These are phyloP conservation scores for Proliferodiscus dingleyae DNA, from an alignment of 2,329 filamentous ascomycete species.

Conservation along the genomic window DNA sequence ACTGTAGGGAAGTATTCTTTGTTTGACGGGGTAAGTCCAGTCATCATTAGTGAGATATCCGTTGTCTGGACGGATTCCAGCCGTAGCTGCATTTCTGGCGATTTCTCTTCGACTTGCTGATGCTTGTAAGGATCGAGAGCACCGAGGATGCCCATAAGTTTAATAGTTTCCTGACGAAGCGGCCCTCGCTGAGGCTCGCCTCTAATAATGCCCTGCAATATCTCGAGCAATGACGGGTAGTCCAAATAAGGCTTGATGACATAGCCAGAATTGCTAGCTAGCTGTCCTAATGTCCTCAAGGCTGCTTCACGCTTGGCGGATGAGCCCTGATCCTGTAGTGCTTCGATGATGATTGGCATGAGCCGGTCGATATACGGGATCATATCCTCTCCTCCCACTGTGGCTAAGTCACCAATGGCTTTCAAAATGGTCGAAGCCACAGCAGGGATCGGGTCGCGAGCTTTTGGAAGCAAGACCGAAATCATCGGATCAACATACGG, in stretches of 20 bases:
- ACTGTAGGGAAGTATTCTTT: conserved; percentile 99
- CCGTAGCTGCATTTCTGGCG: conserved; percentile 71
- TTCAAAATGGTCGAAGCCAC: conserved; percentile 94
- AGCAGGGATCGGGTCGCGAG: conserved; percentile 75
- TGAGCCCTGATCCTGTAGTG: conserved; percentile 89
- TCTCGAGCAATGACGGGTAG: conserved; percentile 87
- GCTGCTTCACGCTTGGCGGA: conserved; percentile 87
- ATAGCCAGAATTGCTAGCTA: conserved; percentile 95
- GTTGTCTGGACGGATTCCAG: conserved; percentile 65
- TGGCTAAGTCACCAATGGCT: conserved; percentile 89
- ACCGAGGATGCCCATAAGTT: conserved; percentile 90
- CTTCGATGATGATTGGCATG: conserved; percentile 93
- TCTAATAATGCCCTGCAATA: conserved; percentile 90
- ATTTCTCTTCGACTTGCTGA: conserved; percentile 87
- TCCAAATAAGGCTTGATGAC: conserved; percentile 95
- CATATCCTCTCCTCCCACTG: conserved; percentile 92
- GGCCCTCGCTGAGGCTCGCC: conserved; percentile 79
- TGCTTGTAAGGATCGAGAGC: conserved; percentile 95
- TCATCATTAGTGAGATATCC: conserved; percentile 97
- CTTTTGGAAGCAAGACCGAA: conserved; percentile 87
- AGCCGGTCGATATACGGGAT: conserved; percentile 82
- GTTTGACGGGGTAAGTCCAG: conserved; percentile 88
- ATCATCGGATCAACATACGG: conserved; percentile 98
- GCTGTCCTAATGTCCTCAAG: conserved; percentile 80
- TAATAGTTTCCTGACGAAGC: conserved; percentile 89